Conservation (phyloP, 2,329 filamentous ascomycete genomes). For the Periconia sp. region DNA sequence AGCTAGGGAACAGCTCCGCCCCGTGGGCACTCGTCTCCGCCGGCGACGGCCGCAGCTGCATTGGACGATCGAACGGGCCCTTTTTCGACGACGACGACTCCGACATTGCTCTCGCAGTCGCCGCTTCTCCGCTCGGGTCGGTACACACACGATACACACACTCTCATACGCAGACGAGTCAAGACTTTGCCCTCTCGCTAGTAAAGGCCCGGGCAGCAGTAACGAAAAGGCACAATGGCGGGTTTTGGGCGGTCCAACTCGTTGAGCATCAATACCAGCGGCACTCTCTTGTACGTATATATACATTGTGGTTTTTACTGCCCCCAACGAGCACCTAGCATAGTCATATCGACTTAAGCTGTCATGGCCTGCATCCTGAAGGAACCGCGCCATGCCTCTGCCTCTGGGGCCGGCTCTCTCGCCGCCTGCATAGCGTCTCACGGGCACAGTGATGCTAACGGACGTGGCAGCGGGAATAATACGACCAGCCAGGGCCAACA, state of each 20-base stretch:
- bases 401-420: conserved; percentile 6
- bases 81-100: no score
- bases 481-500: conserved; percentile 31
- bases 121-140: background rate
- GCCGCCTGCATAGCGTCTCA: conserved; percentile 2
- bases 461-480: conserved; percentile 36
- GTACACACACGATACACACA: background rate
- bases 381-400: conserved; percentile 14
- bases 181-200: no score
- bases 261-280: conserved; percentile 61
- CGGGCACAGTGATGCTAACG: conserved; percentile 25
- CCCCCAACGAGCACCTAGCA: conserved; percentile 5
- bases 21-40: conserved; percentile 18
- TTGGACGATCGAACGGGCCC: no score
- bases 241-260: conserved; percentile 57
- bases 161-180: no score
- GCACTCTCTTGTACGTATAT: conserved; percentile 55
- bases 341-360: background rate
- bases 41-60: conserved; percentile 11
- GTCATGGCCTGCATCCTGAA: conserved; percentile 11
- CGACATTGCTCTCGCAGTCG: no score
- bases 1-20: conserved; percentile 22
- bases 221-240: conserved; percentile 45
- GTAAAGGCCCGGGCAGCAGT: no score
- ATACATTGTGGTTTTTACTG: conserved; percentile 5